phyloP scores from a whole-genome alignment of 116 monocot genomes.

The Trichopus zeylanicus region DNA sequence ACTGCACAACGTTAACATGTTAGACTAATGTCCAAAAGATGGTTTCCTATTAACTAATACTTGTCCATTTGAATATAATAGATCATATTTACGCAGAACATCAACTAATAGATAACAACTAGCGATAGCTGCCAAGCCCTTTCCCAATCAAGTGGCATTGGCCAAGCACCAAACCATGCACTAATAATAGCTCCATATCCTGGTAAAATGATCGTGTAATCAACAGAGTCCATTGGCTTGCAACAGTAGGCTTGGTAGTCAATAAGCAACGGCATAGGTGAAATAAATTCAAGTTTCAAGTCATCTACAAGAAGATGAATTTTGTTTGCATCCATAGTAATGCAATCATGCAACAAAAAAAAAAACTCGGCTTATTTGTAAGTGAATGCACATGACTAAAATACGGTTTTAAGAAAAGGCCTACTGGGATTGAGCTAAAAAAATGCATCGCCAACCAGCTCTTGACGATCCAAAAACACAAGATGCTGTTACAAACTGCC shows the following conservation, averaged over 20 bases:
- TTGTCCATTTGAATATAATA: no score
- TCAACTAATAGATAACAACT: no score
- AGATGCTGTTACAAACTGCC: slow-evolving; percentile 73
- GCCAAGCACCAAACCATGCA: slow-evolving; percentile 98
- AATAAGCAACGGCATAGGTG: background rate
- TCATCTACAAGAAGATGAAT: background rate
- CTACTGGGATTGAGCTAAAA: slow-evolving; percentile 51
- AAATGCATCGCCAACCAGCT: slow-evolving; percentile 54
- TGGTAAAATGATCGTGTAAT: slow-evolving; percentile 68
- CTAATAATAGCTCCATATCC: slow-evolving; percentile 86
- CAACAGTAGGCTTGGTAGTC: background rate
- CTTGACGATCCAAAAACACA: slow-evolving; percentile 78
- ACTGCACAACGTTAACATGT: slow-evolving; percentile 33
- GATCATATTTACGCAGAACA: no score
- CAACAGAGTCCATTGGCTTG: slow-evolving; percentile 37
- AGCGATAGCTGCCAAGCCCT: slow-evolving; percentile 97
- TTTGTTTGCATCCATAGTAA: no score
- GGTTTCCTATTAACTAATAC: no score
- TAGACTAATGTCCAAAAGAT: background rate
- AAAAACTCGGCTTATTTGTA: no score
- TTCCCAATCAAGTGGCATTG: slow-evolving; percentile 99
- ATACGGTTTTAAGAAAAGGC: slow-evolving; percentile 1
- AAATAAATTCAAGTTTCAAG: background rate
- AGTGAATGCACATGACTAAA: background rate
- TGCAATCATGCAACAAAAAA: background rate